Conservation (phyloP, 2,329 filamentous ascomycete species). For the Microcyclospora pomicola region DNA sequence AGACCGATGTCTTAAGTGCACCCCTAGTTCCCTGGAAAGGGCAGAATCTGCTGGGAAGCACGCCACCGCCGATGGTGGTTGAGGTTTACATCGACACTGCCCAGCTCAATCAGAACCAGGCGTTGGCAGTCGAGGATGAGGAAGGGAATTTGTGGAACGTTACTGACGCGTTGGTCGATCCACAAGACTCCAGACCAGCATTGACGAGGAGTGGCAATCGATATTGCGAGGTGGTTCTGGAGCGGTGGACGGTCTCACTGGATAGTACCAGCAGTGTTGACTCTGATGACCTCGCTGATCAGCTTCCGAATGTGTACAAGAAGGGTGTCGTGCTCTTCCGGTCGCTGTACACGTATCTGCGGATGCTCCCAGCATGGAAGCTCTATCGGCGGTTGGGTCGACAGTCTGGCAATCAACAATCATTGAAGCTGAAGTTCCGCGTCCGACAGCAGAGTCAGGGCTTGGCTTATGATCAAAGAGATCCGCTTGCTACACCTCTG, state of each 20-base stretch:
- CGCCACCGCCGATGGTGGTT: conserved; percentile 72
- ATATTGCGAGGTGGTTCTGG: conserved; percentile 63
- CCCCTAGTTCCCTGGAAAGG: conserved; percentile 71
- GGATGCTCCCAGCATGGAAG: conserved; percentile 75
- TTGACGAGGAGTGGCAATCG: conserved; percentile 27
- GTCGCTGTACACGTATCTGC: conserved; percentile 68
- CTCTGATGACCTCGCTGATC: conserved; percentile 38
- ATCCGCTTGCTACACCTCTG: conserved; percentile 58
- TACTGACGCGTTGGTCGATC: conserved; percentile 60
- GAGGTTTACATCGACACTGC: conserved; percentile 61
- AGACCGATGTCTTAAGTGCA: conserved; percentile 75
- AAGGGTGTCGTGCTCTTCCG: conserved; percentile 91
- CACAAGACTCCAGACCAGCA: conserved; percentile 38
- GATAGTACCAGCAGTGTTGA: conserved; percentile 47
- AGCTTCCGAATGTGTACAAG: conserved; percentile 85
- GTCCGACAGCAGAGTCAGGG: conserved; percentile 45
- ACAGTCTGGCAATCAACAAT: conserved; percentile 43
- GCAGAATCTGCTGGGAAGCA: conserved; percentile 61
- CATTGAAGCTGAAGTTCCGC: conserved; percentile 65
- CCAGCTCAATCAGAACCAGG: conserved; percentile 68
- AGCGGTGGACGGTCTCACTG: conserved; percentile 81
- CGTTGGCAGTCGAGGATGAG: conserved; percentile 75
- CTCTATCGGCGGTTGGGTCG: conserved; percentile 64
- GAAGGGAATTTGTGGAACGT: conserved; percentile 89
- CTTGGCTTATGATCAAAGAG: conserved; percentile 39